A percentile compares a stretch with the other conserved stretches of the same genome.
Conservation (phyloP, 2,329 filamentous ascomycete genomes). For the Zelopaecilomyces penicillatus region DNA sequence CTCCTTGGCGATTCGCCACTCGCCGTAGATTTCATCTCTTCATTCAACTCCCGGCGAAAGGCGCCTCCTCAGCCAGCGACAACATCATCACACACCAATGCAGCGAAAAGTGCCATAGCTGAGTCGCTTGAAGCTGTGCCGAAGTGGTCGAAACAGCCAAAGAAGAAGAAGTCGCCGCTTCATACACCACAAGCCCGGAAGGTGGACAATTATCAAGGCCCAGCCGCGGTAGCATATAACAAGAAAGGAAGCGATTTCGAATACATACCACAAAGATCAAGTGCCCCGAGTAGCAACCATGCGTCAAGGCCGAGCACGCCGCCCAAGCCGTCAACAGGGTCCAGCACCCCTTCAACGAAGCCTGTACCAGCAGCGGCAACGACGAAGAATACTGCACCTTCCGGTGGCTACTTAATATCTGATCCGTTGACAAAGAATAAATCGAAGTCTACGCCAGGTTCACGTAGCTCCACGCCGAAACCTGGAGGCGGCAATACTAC, state of each 20-base stretch:
- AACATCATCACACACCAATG: constrained; percentile 5
- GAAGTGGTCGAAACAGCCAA: constrained; percentile 36
- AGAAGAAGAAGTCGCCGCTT: constrained; percentile 53
- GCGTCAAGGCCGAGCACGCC: constrained; percentile 30
- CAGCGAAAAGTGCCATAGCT: constrained; percentile 16
- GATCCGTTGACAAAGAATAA: constrained; percentile 56
- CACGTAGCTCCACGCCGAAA: constrained; percentile 47
- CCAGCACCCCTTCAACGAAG: constrained; percentile 12
- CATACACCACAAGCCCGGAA: constrained; percentile 57
- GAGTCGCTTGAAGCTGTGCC: constrained; percentile 35
- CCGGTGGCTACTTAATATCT: constrained; percentile 76
- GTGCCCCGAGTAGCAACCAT: constrained; percentile 29
- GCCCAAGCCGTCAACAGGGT: constrained; percentile 29
- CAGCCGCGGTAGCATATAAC: constrained; percentile 61
- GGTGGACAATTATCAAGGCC: constrained; percentile 52
- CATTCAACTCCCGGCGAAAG: constrained; percentile 63
- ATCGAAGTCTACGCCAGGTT: constrained; percentile 42
- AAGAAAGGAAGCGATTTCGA: constrained; percentile 65
- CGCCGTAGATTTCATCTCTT: constrained; percentile 66
- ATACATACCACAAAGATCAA: constrained; percentile 54
- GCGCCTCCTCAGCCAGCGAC: constrained; percentile 25
- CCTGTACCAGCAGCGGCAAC: constrained; percentile 11
- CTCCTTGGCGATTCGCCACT: constrained; percentile 79
- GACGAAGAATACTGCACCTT: constrained; percentile 43
- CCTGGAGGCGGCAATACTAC: constrained; percentile 42